These are phyloP conservation scores for Didymella glomerata DNA, from an alignment of 2,329 filamentous ascomycete genomes.

Conservation along the genomic window DNA sequence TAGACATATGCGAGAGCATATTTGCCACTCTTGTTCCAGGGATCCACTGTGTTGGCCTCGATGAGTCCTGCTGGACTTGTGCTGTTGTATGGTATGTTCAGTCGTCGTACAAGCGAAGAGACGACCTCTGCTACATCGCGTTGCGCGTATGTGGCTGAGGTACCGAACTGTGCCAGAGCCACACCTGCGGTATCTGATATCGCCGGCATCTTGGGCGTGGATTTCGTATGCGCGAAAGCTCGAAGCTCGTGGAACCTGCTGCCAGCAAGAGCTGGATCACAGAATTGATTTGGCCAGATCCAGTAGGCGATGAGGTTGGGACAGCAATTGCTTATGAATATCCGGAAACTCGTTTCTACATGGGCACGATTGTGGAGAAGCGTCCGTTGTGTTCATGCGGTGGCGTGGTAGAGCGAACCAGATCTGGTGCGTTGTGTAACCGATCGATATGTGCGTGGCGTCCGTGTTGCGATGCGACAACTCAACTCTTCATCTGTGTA, in stretches of 20 bases:
- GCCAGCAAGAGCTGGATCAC: constrained; percentile 47
- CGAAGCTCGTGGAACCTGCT: constrained; percentile 39
- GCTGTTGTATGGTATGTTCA: constrained; percentile 65
- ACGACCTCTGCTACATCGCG: constrained; percentile 39
- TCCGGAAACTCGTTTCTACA: constrained; percentile 42
- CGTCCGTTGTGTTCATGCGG: constrained; percentile 42
- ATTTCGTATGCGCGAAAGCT: constrained; percentile 20
- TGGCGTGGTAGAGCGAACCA: constrained; percentile 42
- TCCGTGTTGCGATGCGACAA: constrained; percentile 35
- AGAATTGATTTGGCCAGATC: constrained; percentile 23
- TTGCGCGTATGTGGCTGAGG: constrained; percentile 40
- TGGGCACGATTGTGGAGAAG: constrained; percentile 38
- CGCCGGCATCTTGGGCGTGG: constrained; percentile 44
- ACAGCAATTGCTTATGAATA: constrained; percentile 34
- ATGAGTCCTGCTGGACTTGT: constrained; percentile 64
- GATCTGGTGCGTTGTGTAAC: constrained; percentile 31
- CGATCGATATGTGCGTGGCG: constrained; percentile 33
- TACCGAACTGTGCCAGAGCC: constrained; percentile 42
- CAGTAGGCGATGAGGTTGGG: constrained; percentile 15
- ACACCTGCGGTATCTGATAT: constrained; percentile 42
- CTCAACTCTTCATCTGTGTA: constrained; percentile 33
- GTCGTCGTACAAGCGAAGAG: constrained; percentile 53
- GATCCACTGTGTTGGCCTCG: constrained; percentile 70
- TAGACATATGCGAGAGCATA: constrained; percentile 90
- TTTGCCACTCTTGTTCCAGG: constrained; percentile 82